Evolutionary conservation across 805 yeast species (phyloP).

Genomic region (Candida pini): DNA sequence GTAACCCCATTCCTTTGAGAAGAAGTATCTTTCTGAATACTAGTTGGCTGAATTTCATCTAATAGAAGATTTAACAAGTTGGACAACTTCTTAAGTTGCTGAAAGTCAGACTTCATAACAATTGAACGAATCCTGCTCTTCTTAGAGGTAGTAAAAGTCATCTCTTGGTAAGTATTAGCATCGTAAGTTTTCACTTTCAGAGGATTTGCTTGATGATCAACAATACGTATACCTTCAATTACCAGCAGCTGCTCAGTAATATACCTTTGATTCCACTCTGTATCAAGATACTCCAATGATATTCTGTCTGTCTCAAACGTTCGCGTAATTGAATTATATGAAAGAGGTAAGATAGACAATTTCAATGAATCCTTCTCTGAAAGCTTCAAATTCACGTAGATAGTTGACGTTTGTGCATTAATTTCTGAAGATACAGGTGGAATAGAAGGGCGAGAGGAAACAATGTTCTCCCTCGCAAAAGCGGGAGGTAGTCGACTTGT

Average conservation of each 20-base stretch:
- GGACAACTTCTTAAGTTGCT: conserved; percentile 25
- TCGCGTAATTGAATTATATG: conserved; percentile 33
- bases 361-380: conserved; percentile 17
- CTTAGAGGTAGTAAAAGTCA: conserved; percentile 11
- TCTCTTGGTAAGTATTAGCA: conserved; percentile 25
- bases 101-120: conserved; percentile 21
- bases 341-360: conserved; percentile 36
- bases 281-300: conserved; percentile 14
- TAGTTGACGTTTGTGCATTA: conserved; percentile 36
- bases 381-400: conserved; percentile 24
- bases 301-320: conserved; percentile 32
- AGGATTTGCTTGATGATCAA: neutral
- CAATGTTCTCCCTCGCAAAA: neutral
- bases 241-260: conserved; percentile 15
- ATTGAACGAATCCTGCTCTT: conserved; percentile 21
- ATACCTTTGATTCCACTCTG: conserved; percentile 1
- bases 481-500: neutral
- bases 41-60: too few relatives aligned
- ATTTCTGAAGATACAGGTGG: conserved; percentile 15
- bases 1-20: neutral
- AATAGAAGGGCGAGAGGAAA: neutral
- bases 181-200: conserved; percentile 20
- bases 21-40: too few relatives aligned
- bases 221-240: conserved; percentile 18
- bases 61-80: too few relatives aligned